Base-by-base conservation (phyloP, 176 grass and related monocot species). In the Canna indica region DNA sequence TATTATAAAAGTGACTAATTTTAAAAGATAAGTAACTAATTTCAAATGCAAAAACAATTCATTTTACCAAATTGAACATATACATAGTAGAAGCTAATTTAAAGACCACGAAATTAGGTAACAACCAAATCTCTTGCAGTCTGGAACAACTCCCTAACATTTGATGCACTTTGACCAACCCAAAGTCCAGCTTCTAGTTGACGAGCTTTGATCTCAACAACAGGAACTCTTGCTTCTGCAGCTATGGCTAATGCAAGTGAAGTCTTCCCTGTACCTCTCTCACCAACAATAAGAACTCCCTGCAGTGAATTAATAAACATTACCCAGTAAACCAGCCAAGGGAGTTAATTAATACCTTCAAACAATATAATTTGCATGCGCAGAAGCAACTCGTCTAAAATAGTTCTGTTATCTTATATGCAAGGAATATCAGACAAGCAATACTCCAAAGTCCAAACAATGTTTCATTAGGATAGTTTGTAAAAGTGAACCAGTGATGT, bases 221-320 rank as follows among this genome's bases (percentile, higher is more conserved):
- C 39, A 56, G 78, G 78, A 73, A 80, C 78, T 44, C 63, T 72
- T 67, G 78, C 78, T 73, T 80, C 78, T 57, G 78, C 78, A 58
- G 78, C 78, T 74, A 80, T 80, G 24, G 78, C 78, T 15, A 74
- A 50, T 33, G 78, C 78, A 67, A 80, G 78, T 13, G 78, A 80
- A 57, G 78, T 80, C 36, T 80, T 80, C 48, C 75, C 75, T 77
- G 75, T 69, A 69, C 75, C 75, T 69, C 65, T 68, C 65, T 77
- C 75, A 57, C 75, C 75, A 69, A 77, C 75, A 45, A 77, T 77
- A 32, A 77, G 75, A 69, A 77, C 75, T 69, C 75, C 75, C 75
- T 77, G 48, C 47, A 68, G 5, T 45, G 25, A 26, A 69, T 36
- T 64, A 54, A 58, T 27, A 39, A 41, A 24, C 36, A 29, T 7